A percentile compares a stretch with the other conserved stretches of the same genome.
Evolutionary conservation across 108 stramenopile genomes (phyloP).

Genomic region (Seminavis robusta): DNA sequence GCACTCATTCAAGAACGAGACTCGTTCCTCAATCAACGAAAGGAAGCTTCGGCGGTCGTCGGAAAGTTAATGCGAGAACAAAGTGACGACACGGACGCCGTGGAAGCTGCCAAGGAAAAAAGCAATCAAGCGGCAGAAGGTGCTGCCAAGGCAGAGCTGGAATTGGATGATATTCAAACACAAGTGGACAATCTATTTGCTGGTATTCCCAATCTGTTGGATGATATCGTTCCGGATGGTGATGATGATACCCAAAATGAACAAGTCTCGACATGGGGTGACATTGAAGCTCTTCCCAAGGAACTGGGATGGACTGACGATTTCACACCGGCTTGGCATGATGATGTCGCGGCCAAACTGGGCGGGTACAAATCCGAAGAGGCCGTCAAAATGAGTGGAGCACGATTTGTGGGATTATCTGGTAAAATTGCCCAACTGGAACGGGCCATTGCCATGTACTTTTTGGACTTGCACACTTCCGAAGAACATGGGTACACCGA

Average conservation of each 20-base stretch:
- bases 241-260: constrained; percentile 79
- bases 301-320: constrained; percentile 72
- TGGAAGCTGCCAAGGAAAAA: constrained; percentile 58
- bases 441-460: constrained; percentile 91
- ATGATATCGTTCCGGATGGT: constrained; percentile 89
- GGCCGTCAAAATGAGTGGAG: constrained; percentile 89
- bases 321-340: constrained; percentile 91
- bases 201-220: constrained; percentile 90
- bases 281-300: constrained; percentile 49
- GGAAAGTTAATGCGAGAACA: constrained; percentile 61
- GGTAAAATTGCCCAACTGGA: constrained; percentile 88
- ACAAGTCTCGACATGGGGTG: constrained; percentile 82
- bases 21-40: constrained; percentile 63
- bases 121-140: constrained; percentile 45
- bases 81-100: constrained; percentile 6
- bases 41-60: constrained; percentile 63
- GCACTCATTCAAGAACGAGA: constrained; percentile 71
- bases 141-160: constrained; percentile 48
- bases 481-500: constrained; percentile 85
- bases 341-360: constrained; percentile 86
- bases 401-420: constrained; percentile 88
- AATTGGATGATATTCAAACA: constrained; percentile 65
- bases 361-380: constrained; percentile 84
- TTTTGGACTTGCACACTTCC: constrained; percentile 83
- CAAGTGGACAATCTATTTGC: constrained; percentile 68